A percentile compares a stretch with the other conserved stretches of the same genome.
Conservation (phyloP, 2,329 filamentous ascomycete genomes). For the Aspergillus fructus region DNA sequence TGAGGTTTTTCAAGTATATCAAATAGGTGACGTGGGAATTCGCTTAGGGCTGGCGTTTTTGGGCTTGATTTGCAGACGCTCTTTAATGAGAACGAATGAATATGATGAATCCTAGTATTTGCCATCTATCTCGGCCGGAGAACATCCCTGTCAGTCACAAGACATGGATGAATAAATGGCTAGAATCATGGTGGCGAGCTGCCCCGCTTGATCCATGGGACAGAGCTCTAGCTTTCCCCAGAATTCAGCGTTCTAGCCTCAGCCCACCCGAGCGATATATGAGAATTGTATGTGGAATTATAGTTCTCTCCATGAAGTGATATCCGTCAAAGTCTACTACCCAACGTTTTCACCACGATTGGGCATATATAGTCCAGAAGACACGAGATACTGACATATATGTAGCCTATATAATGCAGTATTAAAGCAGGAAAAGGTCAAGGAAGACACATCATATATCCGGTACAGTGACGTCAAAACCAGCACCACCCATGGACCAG, state of each 20-base stretch:
- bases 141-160: background rate
- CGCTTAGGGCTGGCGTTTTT: background rate
- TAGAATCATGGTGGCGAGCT: background rate
- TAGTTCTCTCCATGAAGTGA: too few species aligned
- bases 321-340: too few species aligned
- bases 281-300: too few species aligned
- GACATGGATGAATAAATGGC: background rate
- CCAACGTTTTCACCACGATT: too few species aligned
- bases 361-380: background rate
- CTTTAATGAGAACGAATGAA: background rate
- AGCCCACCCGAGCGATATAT: background rate
- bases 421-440: background rate
- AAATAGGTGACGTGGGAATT: background rate
- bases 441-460: background rate
- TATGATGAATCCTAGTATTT: too few species aligned
- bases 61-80: background rate
- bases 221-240: background rate
- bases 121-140: background rate
- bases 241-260: background rate
- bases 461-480: background rate
- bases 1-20: constrained; percentile 10
- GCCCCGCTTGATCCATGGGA: background rate
- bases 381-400: background rate
- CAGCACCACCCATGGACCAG: background rate
- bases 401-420: too few species aligned